Evolutionary conservation across 202 grass and related monocot genomes (phyloP).

Genomic region (Carex arenaria): DNA sequence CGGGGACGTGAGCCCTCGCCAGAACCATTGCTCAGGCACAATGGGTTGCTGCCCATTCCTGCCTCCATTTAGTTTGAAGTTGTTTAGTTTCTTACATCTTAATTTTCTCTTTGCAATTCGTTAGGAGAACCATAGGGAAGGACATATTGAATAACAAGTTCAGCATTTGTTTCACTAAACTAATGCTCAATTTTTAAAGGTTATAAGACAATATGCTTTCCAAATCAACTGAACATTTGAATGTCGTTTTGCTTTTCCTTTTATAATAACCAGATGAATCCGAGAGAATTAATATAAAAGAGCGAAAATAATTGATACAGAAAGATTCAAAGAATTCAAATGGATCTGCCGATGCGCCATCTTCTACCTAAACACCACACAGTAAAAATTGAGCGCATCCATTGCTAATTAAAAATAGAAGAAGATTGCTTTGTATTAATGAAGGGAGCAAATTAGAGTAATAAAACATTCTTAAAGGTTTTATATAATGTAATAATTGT

Average conservation of each 20-base stretch:
- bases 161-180: neutral
- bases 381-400: neutral
- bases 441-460: no score
- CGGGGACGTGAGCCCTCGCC: conserved; percentile 90
- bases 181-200: neutral
- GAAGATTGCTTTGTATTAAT: no score
- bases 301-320: neutral
- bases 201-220: neutral
- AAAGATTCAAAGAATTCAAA: neutral
- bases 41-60: conserved; percentile 48
- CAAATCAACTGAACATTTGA: no score
- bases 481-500: no score
- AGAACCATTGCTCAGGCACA: conserved; percentile 78
- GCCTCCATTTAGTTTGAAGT: conserved; percentile 18
- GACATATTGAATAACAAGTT: neutral
- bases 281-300: no score
- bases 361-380: neutral
- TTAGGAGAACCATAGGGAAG: neutral
- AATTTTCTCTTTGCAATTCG: neutral
- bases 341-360: no score
- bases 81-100: neutral
- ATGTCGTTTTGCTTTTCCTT: neutral
- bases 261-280: neutral
- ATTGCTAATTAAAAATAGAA: no score
- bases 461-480: no score